These are phyloP conservation scores for Chlorella ohadii DNA, from an alignment of 139 green algal genomes.

Conservation along the genomic window DNA sequence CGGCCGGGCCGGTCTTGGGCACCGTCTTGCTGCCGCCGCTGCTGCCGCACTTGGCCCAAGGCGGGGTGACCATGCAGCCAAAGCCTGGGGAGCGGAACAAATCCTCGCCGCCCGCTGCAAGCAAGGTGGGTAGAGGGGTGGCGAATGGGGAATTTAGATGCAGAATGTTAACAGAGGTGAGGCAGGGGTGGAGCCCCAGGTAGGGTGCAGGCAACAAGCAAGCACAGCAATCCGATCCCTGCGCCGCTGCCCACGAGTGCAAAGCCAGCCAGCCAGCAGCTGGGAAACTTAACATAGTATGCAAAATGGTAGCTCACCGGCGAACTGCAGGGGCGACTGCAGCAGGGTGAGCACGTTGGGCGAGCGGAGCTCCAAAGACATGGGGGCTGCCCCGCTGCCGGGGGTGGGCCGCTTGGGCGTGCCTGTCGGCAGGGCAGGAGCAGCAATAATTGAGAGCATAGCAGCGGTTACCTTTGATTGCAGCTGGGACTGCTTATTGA, in stretches of 20 bases:
- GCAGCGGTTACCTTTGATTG: too few relatives aligned
- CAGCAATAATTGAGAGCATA: background rate
- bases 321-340: background rate
- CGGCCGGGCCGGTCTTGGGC: background rate
- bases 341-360: slow-evolving; percentile 39
- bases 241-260: too few relatives aligned
- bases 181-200: too few relatives aligned
- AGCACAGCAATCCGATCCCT: too few relatives aligned
- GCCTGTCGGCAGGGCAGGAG: background rate
- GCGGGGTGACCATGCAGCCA: slow-evolving; percentile 28
- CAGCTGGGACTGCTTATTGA: too few relatives aligned
- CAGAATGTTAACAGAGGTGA: too few relatives aligned
- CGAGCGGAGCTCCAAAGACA: slow-evolving; percentile 20
- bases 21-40: background rate
- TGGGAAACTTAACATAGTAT: too few relatives aligned
- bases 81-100: slow-evolving; percentile 30
- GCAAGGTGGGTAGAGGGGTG: background rate
- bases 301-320: background rate
- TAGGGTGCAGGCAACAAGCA: too few relatives aligned
- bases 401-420: slow-evolving; percentile 15
- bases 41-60: slow-evolving; percentile 39
- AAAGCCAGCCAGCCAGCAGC: too few relatives aligned
- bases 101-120: slow-evolving; percentile 4
- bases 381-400: slow-evolving; percentile 19
- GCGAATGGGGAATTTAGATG: background rate